Evolutionary conservation across 169 alveolate species (phyloP), one percentile per base, ranked within the genome.

Genomic region (Cryptosporidium sp.): DNA sequence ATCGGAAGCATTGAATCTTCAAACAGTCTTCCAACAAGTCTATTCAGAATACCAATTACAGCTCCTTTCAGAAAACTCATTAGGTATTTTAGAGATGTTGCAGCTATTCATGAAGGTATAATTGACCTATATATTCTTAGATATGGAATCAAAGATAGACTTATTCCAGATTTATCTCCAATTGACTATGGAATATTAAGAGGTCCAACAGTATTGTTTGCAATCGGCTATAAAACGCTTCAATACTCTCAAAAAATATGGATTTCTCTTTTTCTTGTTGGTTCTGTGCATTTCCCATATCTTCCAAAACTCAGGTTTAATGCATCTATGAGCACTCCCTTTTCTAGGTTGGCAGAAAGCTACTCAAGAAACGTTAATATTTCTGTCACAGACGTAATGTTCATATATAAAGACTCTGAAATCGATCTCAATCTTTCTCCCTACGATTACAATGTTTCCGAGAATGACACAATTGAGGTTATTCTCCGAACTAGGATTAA

Each of bases 261-360:
- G 93, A 70, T 91, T 10, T 91, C 93, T 4, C 87, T 91, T 39
- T 91, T 91, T 56, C 65, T 91, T 8, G 92, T 85, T 71, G 93
- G 93, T 18, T 58, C 91, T 65, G 45, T 44, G 51, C 53, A 89
- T 48, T 75, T 84, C 6, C 93, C 93, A 8, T 69, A 84, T 58
- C 91, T 91, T 1, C 92, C 93, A 45, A 86, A 87, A 39, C 87
- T 91, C 42, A 80, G 93, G 65, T 91, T 91, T 39, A 91, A 91
- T 53, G 93, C 93, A 35, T 71, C 91, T 67, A 84, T 91, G 93
- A 84, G 69, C 85, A 91, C 93, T 48, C 93, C 93, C 42, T 91
- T 91, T 71, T 91, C 93, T 10, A 75, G 92, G 14, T 75, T 91
- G 26, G 91, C 92, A 16, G 93, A 91, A 67, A 91, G 93, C 87